Evolutionary conservation across 2,329 filamentous ascomycete genomes (phyloP), one percentile per base, ranked within the genome.

Genomic region (Ophiostoma ips): DNA sequence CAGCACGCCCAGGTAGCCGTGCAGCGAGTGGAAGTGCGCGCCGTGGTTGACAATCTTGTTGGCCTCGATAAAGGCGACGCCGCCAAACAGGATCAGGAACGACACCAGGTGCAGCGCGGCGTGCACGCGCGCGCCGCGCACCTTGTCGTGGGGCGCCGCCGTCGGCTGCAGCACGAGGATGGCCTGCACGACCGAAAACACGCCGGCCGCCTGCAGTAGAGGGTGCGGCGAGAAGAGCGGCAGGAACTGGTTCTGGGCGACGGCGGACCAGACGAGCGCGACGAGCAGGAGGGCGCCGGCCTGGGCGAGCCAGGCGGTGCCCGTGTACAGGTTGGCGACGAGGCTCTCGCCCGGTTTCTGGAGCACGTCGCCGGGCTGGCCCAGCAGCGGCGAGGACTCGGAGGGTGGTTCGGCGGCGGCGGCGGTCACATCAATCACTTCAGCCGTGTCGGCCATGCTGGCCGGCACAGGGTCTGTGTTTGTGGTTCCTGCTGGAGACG

Each of bases 171-270:
- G 76, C 57, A 92, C 70, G 48, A 96, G 79, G 56, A 89, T 79
- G 50, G 83, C 83, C 71, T 95, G 83, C 16, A 84, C 75, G 59
- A 92, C 72, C 52, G 87, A 72, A 55, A 95, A 72, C 52, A 94
- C 65, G 46, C 80, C 88, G 51, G 83, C 56, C 11, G 70, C 72
- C 66, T 76, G 72, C 52, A 81, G 70, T 62, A 95, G 80, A 8
- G 90, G 90, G 65, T 96, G 90, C 9, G 83, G 79, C 16, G 87
- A 88, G 74, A 96, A 95, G 58, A 95, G 79, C 36, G 86, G 84
- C 54, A 94, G 62, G 30, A 69, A 55, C 10, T 60, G 65, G 50
- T 81, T 72, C 38, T 79, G 75, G 61, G 95, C 78, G 56, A 95
- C 76, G 50, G 76, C 76, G 43, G 78, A 77, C 87, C 87, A 95